Evolutionary conservation across 2,329 filamentous ascomycete genomes (phyloP).

Genomic region (Pestalotiopsis sp.): DNA sequence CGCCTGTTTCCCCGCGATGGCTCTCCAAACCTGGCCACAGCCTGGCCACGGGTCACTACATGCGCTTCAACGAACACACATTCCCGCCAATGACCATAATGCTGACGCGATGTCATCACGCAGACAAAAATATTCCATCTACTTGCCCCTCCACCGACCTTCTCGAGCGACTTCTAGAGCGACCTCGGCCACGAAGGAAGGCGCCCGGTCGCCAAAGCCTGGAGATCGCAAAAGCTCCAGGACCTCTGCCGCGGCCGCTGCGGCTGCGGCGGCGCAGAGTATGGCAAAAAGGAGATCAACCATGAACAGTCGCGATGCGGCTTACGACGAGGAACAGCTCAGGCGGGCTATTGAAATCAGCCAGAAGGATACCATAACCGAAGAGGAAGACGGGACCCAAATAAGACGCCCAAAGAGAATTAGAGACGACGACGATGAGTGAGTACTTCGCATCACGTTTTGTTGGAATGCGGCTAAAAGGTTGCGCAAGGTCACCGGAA

Average conservation of each 20-base stretch:
- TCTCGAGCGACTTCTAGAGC: constrained; percentile 64
- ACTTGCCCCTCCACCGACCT: constrained; percentile 60
- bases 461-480: background rate
- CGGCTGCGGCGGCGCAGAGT: constrained; percentile 53
- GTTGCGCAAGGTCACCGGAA: constrained; percentile 63
- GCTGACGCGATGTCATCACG: constrained; percentile 40
- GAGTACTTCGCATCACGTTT: constrained; percentile 47
- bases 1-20: background rate
- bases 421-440: constrained; percentile 94
- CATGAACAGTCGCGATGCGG: constrained; percentile 95
- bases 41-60: background rate
- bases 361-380: constrained; percentile 72
- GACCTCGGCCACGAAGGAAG: constrained; percentile 67
- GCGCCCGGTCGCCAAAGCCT: constrained; percentile 54
- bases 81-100: constrained; percentile 6
- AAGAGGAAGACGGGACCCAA: constrained; percentile 50
- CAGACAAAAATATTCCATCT: constrained; percentile 70
- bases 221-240: constrained; percentile 59
- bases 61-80: background rate
- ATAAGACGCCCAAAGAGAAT: constrained; percentile 77
- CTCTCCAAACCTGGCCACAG: background rate
- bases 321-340: constrained; percentile 91
- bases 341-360: constrained; percentile 92
- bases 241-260: constrained; percentile 40
- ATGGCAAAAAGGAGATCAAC: constrained; percentile 84